Base-by-base conservation (phyloP, 2,329 filamentous ascomycete species). In the Ceratocystis papillata region DNA sequence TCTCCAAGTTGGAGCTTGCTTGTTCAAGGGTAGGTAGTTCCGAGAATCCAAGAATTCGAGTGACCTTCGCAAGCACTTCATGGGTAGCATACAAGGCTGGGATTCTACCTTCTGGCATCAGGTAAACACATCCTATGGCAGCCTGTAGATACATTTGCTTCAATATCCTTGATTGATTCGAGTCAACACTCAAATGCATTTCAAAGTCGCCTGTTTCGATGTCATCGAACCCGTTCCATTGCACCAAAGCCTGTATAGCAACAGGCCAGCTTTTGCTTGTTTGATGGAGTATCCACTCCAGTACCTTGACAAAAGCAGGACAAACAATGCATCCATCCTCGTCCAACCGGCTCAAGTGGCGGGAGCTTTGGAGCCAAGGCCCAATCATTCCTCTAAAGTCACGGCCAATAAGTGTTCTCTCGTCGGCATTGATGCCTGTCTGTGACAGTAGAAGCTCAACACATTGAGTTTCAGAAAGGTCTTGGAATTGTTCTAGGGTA, bases 141-240 rank as follows among this genome's bases (percentile, higher is more conserved):
- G 86, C 82, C 67, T 86, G 85, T 53, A 84, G 85, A 72, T 90
- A 92, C 61, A 82, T 80, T 46, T 78, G 76, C 70, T 86, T 81
- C 3, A 91, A 77, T 69, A 83, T 80, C 44, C 79, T 76, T 69
- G 84, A 81, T 59, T 83, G 79, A 2, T 82, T 78, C 61, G 88
- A 84, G 61, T 81, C 80, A 62, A 90, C 73, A 76, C 83, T 83
- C 61, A 79, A 74, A 1, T 77, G 77, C 28, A 20, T 25, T 6
- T 80, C 79, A 69, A 80, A 83, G 12, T 81, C 82, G 2, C 85
- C 87, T 3, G 90, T 73, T 69, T 91, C 86, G 60, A 87, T 79
- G 71, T 92, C 88, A 5, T 78, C 77, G 0, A 88, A 87, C 0
- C 88, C 89, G 70, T 87, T 83, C 88, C 88, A 93, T 69, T 88